Evolutionary conservation across 2,329 filamentous ascomycete species (phyloP).

Genomic region (Beauveria rudraprayagi): DNA sequence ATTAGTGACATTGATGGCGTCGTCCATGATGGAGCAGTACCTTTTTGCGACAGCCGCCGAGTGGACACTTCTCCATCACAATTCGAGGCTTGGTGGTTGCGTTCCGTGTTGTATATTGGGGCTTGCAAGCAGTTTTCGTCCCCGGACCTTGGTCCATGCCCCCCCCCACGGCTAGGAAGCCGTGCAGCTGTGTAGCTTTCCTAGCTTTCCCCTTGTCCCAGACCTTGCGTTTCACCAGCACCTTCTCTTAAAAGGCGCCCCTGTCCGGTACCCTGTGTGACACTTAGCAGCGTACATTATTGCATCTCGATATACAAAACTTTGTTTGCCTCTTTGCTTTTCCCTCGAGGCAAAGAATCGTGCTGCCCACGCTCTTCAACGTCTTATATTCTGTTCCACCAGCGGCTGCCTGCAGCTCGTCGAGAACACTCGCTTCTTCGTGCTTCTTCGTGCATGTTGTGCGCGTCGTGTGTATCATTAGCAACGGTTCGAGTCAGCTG

Average conservation of each 20-base stretch:
- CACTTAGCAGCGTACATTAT: not conserved
- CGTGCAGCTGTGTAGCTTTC: not conserved
- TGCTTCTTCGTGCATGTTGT: not conserved
- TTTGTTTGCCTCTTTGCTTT: not conserved
- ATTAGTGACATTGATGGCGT: not conserved
- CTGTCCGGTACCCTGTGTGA: not conserved
- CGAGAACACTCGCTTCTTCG: not conserved
- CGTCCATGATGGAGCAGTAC: not conserved
- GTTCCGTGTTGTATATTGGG: not conserved
- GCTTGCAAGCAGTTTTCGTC: not conserved
- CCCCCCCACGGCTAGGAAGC: not conserved
- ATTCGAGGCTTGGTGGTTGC: not conserved
- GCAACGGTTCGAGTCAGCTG: not conserved
- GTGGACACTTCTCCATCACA: conserved; percentile 3
- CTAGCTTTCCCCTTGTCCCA: not conserved
- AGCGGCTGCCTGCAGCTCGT: not conserved
- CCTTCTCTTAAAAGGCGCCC: conserved; percentile 4
- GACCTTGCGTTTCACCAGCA: conserved; percentile 2
- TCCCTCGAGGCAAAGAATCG: not conserved
- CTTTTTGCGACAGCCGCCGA: not conserved
- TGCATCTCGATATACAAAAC: not conserved
- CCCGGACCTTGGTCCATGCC: not conserved
- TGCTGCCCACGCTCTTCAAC: not conserved
- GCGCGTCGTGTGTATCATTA: not conserved
- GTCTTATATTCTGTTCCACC: not conserved